These are phyloP conservation scores for Emmonsiellopsis sp. DNA, from an alignment of 2,329 filamentous ascomycete species.

Conservation along the genomic window DNA sequence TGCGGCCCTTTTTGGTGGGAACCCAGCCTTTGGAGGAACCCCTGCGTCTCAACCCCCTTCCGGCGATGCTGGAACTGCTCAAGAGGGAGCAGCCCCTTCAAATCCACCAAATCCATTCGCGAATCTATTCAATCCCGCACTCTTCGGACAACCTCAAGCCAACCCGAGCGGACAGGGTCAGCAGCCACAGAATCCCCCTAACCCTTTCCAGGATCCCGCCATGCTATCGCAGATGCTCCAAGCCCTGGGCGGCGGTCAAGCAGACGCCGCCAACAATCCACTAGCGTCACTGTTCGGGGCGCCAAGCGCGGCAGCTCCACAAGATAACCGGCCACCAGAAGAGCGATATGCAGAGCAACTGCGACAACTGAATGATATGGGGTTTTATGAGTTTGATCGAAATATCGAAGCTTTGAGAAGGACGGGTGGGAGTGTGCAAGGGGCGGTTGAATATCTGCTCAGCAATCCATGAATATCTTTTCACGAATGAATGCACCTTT, in stretches of 20 bases:
- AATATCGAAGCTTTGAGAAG: constrained; percentile 83
- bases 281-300: constrained; percentile 42
- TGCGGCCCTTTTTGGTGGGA: constrained; percentile 47
- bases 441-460: constrained; percentile 45
- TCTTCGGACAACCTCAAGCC: constrained; percentile 23
- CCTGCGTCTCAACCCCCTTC: constrained; percentile 22
- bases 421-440: constrained; percentile 88
- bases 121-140: constrained; percentile 48
- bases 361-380: constrained; percentile 94
- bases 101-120: constrained; percentile 57
- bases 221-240: constrained; percentile 50
- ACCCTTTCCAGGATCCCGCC: constrained; percentile 50
- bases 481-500: not conserved
- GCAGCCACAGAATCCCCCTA: constrained; percentile 26
- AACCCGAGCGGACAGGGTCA: constrained; percentile 14
- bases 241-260: constrained; percentile 33
- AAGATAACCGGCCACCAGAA: constrained; percentile 83
- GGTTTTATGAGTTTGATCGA: constrained; percentile 91
- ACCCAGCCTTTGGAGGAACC: constrained; percentile 19
- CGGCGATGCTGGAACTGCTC: constrained; percentile 23
- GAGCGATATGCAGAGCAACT: constrained; percentile 87
- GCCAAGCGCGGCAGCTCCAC: constrained; percentile 49
- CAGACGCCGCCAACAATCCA: constrained; percentile 34
- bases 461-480: constrained; percentile 19
- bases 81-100: constrained; percentile 20